Evolutionary conservation across 108 stramenopile species (phyloP).

Genomic region (Nannochloropsis salina): DNA sequence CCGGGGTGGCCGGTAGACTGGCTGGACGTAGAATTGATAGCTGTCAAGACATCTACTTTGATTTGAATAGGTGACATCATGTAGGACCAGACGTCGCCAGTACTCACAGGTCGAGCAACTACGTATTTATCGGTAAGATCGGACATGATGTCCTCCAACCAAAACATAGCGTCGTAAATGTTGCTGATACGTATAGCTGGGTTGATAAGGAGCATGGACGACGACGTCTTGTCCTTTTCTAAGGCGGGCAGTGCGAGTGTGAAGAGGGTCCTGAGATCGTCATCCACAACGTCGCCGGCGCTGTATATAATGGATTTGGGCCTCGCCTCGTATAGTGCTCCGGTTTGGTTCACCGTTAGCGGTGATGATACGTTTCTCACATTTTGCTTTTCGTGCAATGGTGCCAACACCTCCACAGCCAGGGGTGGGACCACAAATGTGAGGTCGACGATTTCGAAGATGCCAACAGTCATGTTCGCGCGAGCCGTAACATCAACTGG

Average conservation of each 20-base stretch:
- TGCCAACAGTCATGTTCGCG: not conserved
- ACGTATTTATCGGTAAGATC: not conserved
- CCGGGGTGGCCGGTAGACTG: not conserved
- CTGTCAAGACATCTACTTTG: not conserved
- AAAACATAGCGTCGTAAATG: not conserved
- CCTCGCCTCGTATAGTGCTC: not conserved
- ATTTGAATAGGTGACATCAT: not conserved
- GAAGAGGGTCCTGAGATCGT: not conserved
- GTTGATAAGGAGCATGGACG: not conserved
- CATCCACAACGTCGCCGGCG: not conserved
- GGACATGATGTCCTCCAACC: conserved; percentile 10
- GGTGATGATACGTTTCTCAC: too few species aligned
- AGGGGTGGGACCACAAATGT: conserved; percentile 16
- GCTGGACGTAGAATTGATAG: not conserved
- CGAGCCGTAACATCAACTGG: not conserved
- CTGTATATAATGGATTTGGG: not conserved
- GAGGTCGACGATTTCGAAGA: not conserved
- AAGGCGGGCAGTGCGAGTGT: not conserved
- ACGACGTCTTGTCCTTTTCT: not conserved
- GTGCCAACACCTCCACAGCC: not conserved
- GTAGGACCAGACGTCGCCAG: conserved; percentile 11
- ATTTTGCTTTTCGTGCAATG: not conserved
- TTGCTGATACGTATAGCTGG: not conserved
- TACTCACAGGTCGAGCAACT: not conserved
- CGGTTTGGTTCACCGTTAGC: not conserved